Evolutionary conservation across 192 early-diverging fungal species (phyloP).

Genomic region (Gigaspora rosea): DNA sequence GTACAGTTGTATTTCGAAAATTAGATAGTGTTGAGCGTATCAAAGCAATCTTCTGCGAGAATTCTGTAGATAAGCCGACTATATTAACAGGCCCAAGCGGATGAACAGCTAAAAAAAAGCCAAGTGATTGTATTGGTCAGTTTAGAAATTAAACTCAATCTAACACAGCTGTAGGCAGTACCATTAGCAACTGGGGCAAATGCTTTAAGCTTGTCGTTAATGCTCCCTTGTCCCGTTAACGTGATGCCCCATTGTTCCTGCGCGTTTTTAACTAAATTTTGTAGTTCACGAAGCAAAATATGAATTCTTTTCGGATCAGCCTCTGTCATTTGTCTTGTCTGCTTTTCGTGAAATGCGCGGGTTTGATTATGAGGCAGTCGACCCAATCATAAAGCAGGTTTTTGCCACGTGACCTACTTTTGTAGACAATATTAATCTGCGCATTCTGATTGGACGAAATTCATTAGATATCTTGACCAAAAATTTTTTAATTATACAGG

Average conservation of each 20-base stretch:
- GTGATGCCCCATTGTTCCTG: constrained; percentile 15
- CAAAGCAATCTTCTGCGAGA: constrained; percentile 5
- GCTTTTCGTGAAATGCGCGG: too few relatives aligned
- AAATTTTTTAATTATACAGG: too few relatives aligned
- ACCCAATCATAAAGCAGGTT: too few relatives aligned
- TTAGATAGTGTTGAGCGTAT: constrained; percentile 4
- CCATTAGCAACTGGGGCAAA: not conserved
- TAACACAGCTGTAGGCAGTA: not conserved
- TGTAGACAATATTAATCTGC: too few relatives aligned
- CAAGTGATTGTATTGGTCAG: too few relatives aligned
- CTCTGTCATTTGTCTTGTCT: constrained; percentile 18
- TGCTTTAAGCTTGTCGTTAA: not conserved
- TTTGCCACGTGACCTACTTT: too few relatives aligned
- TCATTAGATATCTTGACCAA: too few relatives aligned
- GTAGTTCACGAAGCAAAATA: constrained; percentile 5
- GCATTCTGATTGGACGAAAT: too few relatives aligned
- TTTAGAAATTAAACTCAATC: too few relatives aligned
- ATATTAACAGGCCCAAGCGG: constrained; percentile 26
- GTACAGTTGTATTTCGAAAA: not conserved
- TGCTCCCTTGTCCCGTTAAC: not conserved
- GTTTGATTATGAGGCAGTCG: too few relatives aligned
- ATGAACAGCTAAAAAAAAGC: constrained; percentile 4
- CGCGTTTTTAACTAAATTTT: constrained; percentile 10
- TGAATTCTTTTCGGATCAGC: not conserved
- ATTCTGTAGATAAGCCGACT: not conserved